A percentile compares a stretch with the other conserved stretches of the same genome.
phyloP scores from a whole-genome alignment of 2,329 filamentous ascomycete genomes.

The Arachnomyces sp. region DNA sequence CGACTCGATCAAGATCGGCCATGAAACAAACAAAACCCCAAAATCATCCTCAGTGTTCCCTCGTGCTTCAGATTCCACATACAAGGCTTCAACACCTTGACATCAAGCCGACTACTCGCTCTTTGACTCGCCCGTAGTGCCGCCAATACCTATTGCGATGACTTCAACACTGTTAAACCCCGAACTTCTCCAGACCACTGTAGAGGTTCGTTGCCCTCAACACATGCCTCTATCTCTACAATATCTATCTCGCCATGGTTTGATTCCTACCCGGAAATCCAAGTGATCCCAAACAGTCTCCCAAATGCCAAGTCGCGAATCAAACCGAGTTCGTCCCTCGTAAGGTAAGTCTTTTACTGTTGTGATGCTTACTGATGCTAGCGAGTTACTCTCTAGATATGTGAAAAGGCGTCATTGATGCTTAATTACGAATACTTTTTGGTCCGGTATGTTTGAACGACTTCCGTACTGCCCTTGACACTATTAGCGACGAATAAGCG shows the following conservation, averaged over 20 bases:
- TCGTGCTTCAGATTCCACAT: conserved; percentile 1
- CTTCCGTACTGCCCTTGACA: too few species aligned
- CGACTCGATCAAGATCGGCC: conserved; percentile 35
- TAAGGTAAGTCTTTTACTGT: too few species aligned
- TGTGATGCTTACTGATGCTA: too few species aligned
- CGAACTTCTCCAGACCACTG: conserved; percentile 1
- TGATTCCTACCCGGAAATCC: too few species aligned
- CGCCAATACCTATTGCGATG: background rate
- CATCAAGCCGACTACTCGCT: background rate
- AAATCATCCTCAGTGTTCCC: conserved; percentile 6
- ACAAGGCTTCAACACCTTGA: too few species aligned
- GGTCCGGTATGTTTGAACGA: conserved; percentile 1
- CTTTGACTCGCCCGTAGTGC: background rate
- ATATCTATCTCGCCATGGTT: too few species aligned
- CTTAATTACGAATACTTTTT: background rate
- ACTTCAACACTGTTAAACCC: background rate
- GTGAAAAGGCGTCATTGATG: background rate
- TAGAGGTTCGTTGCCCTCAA: conserved; percentile 2
- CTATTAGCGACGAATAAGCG: too few species aligned
- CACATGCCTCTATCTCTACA: background rate
- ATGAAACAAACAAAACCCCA: conserved; percentile 14
- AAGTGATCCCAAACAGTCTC: too few species aligned
- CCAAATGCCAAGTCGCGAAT: too few species aligned
- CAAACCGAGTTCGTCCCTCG: too few species aligned
- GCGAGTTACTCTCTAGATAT: too few species aligned